Evolutionary conservation across 2,329 filamentous ascomycete species (phyloP), one percentile per base, ranked within the genome.

Genomic region (Fusarium cicatricum): DNA sequence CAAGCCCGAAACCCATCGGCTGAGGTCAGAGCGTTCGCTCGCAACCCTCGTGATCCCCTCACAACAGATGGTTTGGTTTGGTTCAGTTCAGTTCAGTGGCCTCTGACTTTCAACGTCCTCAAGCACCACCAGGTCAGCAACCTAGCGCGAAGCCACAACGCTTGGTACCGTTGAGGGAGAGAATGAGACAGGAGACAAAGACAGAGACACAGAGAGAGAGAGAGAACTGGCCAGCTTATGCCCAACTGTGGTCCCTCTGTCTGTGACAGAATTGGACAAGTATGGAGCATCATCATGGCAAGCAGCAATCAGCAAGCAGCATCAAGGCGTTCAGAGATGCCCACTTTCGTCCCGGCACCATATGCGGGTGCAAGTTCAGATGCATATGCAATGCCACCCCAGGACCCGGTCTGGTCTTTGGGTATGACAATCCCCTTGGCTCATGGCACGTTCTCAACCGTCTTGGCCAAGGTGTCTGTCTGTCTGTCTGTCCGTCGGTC

Each of bases 321-420:
- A 48, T 51, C 17, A 44, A 52, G 29, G 36, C 47, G 21, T 45
- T 43, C 23, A 42, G 15, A 55, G 31, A 62, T 57, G 58, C 39
- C 53, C 50, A 52, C 45, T 51, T 59, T 47, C 53, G 50, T 64
- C 52, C 53, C 49, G 52, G 29, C 21, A 23, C 21, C 21, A 7
- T 56, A 66, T 69, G 60, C 56, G 58, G 57, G 58, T 66, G 59
- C 56, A 61, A 62, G 60, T 60, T 42, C 45, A 60, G 48, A 47
- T 42, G 58, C 64, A 69, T 63, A 69, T 69, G 66, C 66, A 63
- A 69, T 69, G 44, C 39, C 40, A 69, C 66, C 62, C 49, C 52
- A 62, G 55, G 45, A 44, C 54, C 58, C 37, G 60, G 64, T 61
- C 60, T 69, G 42, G 64, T 61, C 62, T 52, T 66, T 53, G 60